These are phyloP conservation scores for Cymbidium sinense DNA, from an alignment of 106 monocot genomes.

Conservation along the genomic window DNA sequence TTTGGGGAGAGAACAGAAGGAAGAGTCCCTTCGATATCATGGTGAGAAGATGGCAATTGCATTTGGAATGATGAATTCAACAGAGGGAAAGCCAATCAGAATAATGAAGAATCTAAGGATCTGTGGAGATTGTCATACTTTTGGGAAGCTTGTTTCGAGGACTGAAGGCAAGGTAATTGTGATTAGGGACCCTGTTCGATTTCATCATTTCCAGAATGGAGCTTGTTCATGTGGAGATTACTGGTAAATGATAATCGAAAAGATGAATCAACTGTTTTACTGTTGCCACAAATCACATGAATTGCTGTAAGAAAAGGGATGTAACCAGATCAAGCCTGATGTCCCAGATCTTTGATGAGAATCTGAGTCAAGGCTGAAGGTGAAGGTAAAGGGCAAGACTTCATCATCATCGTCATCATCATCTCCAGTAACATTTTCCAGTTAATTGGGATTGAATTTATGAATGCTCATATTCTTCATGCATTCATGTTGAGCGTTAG, in stretches of 20 bases:
- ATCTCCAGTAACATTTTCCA: too few species aligned
- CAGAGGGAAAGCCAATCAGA: constrained; percentile 39
- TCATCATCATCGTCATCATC: too few species aligned
- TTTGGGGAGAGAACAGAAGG: constrained; percentile 48
- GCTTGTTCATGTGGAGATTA: constrained; percentile 63
- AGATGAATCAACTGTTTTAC: not conserved
- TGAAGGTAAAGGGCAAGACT: too few species aligned
- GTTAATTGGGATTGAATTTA: too few species aligned
- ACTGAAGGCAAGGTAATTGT: constrained; percentile 33
- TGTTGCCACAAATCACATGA: not conserved
- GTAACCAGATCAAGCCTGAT: not conserved
- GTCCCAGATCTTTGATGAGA: not conserved
- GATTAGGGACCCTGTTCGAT: constrained; percentile 49
- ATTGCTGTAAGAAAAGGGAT: not conserved
- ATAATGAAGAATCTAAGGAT: constrained; percentile 66
- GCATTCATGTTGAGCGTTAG: too few species aligned
- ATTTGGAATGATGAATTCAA: constrained; percentile 42
- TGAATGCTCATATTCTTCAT: too few species aligned
- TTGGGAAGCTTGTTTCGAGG: constrained; percentile 44
- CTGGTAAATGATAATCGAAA: constrained; percentile 34
- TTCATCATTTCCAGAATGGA: constrained; percentile 59
- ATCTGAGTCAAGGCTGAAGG: not conserved
- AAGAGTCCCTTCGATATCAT: constrained; percentile 34
- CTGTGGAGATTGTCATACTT: constrained; percentile 63
- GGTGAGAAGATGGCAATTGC: constrained; percentile 64